These are phyloP conservation scores for Suillus ampliporus DNA, from an alignment of 768 basidiomycete genomes.

Conservation along the genomic window DNA sequence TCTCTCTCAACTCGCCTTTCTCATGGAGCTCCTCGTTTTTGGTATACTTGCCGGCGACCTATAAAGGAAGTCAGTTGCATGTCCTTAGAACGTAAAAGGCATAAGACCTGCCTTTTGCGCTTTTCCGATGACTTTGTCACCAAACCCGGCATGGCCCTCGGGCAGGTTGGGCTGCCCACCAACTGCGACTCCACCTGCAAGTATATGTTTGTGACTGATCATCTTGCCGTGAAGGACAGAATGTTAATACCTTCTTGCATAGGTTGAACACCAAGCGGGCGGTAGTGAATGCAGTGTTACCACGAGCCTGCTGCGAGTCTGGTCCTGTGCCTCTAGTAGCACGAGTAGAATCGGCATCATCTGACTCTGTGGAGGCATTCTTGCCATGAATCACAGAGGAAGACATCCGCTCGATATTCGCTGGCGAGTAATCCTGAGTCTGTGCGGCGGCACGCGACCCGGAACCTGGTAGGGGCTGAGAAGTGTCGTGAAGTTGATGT, in stretches of 20 bases:
- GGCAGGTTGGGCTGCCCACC: slow-evolving; percentile 27
- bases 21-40: slow-evolving; percentile 57
- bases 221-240: neutral
- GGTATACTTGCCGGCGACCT: slow-evolving; percentile 57
- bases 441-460: slow-evolving; percentile 31
- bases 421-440: slow-evolving; percentile 44
- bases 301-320: neutral
- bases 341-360: neutral
- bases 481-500: slow-evolving; percentile 53
- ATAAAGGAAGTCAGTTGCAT: slow-evolving; percentile 8
- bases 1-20: slow-evolving; percentile 60
- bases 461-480: slow-evolving; percentile 54
- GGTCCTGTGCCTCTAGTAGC: neutral
- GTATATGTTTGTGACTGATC: neutral
- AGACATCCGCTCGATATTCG: slow-evolving; percentile 42
- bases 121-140: slow-evolving; percentile 65
- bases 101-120: slow-evolving; percentile 51
- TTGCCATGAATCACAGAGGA: neutral
- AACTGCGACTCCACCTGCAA: slow-evolving; percentile 32
- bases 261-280: slow-evolving; percentile 45
- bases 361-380: neutral
- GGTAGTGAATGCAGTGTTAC: slow-evolving; percentile 36
- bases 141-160: slow-evolving; percentile 46
- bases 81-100: too few relatives aligned
- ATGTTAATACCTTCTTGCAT: slow-evolving; percentile 36